Conservation (phyloP, 2,329 filamentous ascomycete genomes). For the Didymella exigua region DNA sequence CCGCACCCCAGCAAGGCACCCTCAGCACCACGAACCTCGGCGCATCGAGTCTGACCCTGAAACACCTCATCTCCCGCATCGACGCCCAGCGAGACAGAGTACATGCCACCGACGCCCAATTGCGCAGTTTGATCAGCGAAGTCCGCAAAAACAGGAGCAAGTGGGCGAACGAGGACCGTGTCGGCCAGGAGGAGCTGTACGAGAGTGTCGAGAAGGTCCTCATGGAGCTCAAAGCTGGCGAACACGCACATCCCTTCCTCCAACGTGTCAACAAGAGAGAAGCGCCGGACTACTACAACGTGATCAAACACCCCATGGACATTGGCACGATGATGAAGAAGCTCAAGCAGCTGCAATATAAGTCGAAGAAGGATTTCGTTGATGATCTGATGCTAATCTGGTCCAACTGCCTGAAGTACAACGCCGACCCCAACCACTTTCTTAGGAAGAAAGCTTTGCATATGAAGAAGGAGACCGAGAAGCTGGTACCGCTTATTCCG, state of each 20-base stretch:
- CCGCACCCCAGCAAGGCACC: slow-evolving; percentile 76
- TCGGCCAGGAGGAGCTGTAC: slow-evolving; percentile 97
- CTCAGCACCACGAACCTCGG: slow-evolving; percentile 93
- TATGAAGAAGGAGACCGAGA: slow-evolving; percentile 98
- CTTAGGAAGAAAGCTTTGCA: slow-evolving; percentile 90
- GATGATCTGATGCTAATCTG: slow-evolving; percentile 93
- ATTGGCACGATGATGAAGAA: slow-evolving; percentile 98
- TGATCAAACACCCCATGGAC: slow-evolving; percentile 98
- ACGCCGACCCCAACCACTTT: slow-evolving; percentile 85
- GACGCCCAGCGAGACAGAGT: slow-evolving; percentile 91
- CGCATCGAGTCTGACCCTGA: slow-evolving; percentile 92
- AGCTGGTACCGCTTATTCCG: slow-evolving; percentile 91
- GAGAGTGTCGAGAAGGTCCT: slow-evolving; percentile 96
- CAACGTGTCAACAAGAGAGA: slow-evolving; percentile 96
- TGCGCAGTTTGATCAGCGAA: slow-evolving; percentile 92
- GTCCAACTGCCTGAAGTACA: slow-evolving; percentile 96
- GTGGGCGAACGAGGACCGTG: slow-evolving; percentile 97
- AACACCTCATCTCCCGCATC: slow-evolving; percentile 94
- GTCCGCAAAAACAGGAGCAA: slow-evolving; percentile 98
- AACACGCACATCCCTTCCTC: slow-evolving; percentile 95
- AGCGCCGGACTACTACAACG: slow-evolving; percentile 90
- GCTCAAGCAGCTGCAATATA: slow-evolving; percentile 69
- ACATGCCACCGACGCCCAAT: slow-evolving; percentile 87
- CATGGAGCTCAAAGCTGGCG: slow-evolving; percentile 94
- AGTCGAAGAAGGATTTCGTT: slow-evolving; percentile 87